phyloP scores from a whole-genome alignment of 345 rosid species.

The Raphanus sativus region DNA sequence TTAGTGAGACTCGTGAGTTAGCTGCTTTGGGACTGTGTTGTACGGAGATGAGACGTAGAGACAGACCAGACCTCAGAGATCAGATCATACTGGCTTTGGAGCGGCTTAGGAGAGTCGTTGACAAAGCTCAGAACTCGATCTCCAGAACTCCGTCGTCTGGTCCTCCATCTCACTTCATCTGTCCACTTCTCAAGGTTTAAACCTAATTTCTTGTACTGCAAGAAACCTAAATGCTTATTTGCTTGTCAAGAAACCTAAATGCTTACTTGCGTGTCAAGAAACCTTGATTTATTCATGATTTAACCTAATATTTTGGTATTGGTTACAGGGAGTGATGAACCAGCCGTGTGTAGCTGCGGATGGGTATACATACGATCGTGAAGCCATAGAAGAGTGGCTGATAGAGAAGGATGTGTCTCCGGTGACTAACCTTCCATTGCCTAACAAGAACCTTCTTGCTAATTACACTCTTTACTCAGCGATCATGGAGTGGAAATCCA shows the following conservation, averaged over 20 bases:
- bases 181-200: slow-evolving; percentile 76
- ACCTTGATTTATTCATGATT: not conserved
- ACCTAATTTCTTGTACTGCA: not conserved
- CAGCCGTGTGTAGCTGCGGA: slow-evolving; percentile 91
- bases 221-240: too few relatives aligned
- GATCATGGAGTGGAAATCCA: slow-evolving; percentile 71
- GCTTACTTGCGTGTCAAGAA: not conserved
- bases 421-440: slow-evolving; percentile 40
- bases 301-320: not conserved
- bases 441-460: not conserved
- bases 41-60: slow-evolving; percentile 32
- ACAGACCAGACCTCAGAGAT: slow-evolving; percentile 48
- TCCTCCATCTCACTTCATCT: slow-evolving; percentile 70
- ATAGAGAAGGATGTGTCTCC: slow-evolving; percentile 62
- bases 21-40: not conserved
- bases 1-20: not conserved
- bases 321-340: slow-evolving; percentile 65
- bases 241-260: too few relatives aligned
- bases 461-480: slow-evolving; percentile 41
- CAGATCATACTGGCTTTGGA: slow-evolving; percentile 69
- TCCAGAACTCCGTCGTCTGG: slow-evolving; percentile 24
- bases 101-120: slow-evolving; percentile 55
- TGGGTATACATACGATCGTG: slow-evolving; percentile 75
- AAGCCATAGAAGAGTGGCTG: slow-evolving; percentile 74
- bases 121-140: slow-evolving; percentile 35